These are phyloP conservation scores for Umbellularia californica DNA, from an alignment of 164 flowering plant species.

Conservation along the genomic window DNA sequence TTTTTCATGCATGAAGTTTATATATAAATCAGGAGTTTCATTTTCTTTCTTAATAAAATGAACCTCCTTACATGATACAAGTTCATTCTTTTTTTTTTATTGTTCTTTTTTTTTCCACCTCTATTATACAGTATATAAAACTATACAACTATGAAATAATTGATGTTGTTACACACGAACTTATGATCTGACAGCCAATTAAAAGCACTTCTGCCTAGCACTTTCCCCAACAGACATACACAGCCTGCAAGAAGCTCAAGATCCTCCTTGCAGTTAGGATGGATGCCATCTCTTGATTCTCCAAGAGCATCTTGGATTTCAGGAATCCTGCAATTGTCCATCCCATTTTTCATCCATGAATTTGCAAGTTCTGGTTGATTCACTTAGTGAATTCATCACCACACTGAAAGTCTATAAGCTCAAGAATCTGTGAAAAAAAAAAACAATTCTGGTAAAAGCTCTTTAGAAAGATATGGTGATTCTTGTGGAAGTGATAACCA, in stretches of 20 bases:
- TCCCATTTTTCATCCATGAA: not conserved
- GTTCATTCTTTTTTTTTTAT: not conserved
- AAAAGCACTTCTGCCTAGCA: conserved; percentile 15
- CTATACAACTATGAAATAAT: not conserved
- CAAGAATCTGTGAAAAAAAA: no score
- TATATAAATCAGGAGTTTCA: no score
- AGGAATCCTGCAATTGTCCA: conserved; percentile 85
- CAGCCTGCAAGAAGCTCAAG: conserved; percentile 17
- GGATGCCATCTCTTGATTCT: conserved; percentile 17
- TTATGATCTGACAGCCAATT: conserved; percentile 24
- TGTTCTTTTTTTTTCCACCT: not conserved
- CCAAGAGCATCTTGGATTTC: conserved; percentile 63
- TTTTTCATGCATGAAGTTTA: no score
- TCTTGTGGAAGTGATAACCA: no score
- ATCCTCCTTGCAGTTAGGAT: conserved; percentile 18
- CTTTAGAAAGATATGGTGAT: no score
- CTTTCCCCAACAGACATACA: conserved; percentile 10
- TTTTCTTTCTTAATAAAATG: not conserved
- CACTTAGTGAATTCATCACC: no score
- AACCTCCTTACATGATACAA: not conserved
- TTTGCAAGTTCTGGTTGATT: no score
- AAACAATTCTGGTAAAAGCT: no score
- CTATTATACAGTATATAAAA: conserved; percentile 4
- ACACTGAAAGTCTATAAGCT: no score
- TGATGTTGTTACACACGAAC: conserved; percentile 31